Evolutionary conservation across 345 rosid genomes (phyloP), one percentile per base, ranked within the genome.

Genomic region (Ceriops tagal): DNA sequence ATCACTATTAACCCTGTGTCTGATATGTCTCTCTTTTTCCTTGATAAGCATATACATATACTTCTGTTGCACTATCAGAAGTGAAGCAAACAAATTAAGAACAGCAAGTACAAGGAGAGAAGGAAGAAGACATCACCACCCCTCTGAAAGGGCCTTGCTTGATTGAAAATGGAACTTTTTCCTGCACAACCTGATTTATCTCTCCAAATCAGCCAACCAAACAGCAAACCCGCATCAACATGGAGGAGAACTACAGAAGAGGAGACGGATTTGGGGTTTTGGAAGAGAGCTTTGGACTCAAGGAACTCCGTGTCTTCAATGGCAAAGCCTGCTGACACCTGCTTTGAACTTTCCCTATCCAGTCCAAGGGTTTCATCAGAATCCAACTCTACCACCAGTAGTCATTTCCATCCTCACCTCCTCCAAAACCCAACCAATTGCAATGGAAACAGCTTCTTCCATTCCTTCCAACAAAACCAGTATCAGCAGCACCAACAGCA

Each of bases 161-260:
- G 68, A 19, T 30, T 24, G 35, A 47, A 58, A 61, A 90, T 90
- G 96, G 96, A 90, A 83, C 73, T 90, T 18, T 90, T 90, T 80
- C 90, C 93, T 55, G 89, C 92, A 56, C 96, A 89, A 64, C 96
- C 96, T 27, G 96, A 89, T 73, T 80, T 87, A 27, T 80, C 89
- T 47, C 83, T 92, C 19, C 91, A 84, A 77, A 87, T 80, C 75
- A 82, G 92, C 81, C 93, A 91, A 22, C 97, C 89, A 8, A 92
- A 77, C 86, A 53, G 77, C 78, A 87, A 89, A 78, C 82, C 89
- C 52, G 53, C 90, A 18, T 78, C 92, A 3, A 76, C 97, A 30
- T 85, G 91, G 87, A 81, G 87, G 72, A 81, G 89, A 72, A 43
- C 19, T 43, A 68, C 77, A 13, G 83, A 83, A 67, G 89, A 77